These are phyloP conservation scores for Platismatia glauca DNA, from an alignment of 495 filamentous ascomycete genomes.

Conservation along the genomic window DNA sequence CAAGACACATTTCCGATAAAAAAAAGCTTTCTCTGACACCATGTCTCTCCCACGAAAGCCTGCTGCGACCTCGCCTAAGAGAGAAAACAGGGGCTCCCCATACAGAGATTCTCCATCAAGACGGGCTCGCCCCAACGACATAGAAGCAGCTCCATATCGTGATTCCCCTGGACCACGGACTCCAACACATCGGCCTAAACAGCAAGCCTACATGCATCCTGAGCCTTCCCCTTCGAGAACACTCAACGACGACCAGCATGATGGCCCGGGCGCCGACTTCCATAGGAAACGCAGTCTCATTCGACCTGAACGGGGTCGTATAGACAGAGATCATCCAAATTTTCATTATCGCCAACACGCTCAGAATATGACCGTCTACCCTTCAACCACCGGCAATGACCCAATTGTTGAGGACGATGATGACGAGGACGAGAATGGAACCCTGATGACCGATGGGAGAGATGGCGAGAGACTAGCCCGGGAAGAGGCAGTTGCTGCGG, in stretches of 20 bases:
- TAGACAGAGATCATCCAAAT: constrained; percentile 78
- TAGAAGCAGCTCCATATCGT: constrained; percentile 51
- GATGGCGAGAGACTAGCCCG: constrained; percentile 43
- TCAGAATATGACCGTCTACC: constrained; percentile 72
- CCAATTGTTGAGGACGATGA: constrained; percentile 65
- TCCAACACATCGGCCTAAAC: constrained; percentile 23
- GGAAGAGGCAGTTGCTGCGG: neutral
- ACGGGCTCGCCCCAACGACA: constrained; percentile 51
- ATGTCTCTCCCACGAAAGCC: constrained; percentile 67
- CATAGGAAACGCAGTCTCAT: constrained; percentile 75
- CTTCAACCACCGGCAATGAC: constrained; percentile 86
- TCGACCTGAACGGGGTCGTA: constrained; percentile 74
- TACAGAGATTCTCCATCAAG: constrained; percentile 64
- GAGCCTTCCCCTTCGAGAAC: constrained; percentile 21
- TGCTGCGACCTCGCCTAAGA: constrained; percentile 46
- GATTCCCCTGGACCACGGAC: constrained; percentile 34
- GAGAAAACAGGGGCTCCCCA: constrained; percentile 43
- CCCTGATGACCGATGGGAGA: constrained; percentile 45
- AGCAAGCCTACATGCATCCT: constrained; percentile 23
- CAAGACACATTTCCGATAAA: neutral
- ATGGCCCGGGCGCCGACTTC: constrained; percentile 37
- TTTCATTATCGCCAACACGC: constrained; percentile 91
- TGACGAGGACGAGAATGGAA: constrained; percentile 45
- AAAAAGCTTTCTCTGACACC: neutral
- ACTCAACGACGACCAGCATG: constrained; percentile 26